These are phyloP conservation scores for Aspergillus jensenii DNA, from an alignment of 2,329 filamentous ascomycete species.

Conservation along the genomic window DNA sequence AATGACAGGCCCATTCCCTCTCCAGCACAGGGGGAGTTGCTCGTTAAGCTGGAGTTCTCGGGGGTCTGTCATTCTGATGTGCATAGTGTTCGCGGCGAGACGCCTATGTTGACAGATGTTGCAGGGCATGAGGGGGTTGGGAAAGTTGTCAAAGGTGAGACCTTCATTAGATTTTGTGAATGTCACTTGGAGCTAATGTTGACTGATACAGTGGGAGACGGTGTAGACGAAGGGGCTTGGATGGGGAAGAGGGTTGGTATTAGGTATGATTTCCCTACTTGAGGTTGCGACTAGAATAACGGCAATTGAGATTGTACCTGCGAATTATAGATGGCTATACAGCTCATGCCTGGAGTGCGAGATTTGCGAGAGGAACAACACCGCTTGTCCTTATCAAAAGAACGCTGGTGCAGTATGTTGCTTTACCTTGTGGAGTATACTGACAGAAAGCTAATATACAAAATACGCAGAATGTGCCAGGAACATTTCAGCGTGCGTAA, in stretches of 20 bases:
- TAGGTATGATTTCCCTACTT: constrained; percentile 14
- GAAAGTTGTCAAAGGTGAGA: constrained; percentile 36
- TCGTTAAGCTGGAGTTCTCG: constrained; percentile 49
- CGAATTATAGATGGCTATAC: constrained; percentile 35
- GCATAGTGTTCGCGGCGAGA: constrained; percentile 44
- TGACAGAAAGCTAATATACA: background rate
- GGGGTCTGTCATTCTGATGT: constrained; percentile 52
- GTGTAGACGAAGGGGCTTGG: constrained; percentile 28
- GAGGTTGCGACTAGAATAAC: background rate
- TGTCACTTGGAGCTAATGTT: background rate
- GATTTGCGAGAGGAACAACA: constrained; percentile 39
- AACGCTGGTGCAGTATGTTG: constrained; percentile 37
- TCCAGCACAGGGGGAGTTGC: constrained; percentile 41
- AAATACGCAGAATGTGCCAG: constrained; percentile 32
- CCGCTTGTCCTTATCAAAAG: constrained; percentile 38
- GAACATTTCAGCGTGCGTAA: constrained; percentile 37
- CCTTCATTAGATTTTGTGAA: too few species aligned
- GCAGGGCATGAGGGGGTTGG: constrained; percentile 51
- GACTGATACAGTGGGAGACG: constrained; percentile 24
- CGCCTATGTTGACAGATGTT: constrained; percentile 46
- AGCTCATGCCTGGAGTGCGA: constrained; percentile 40
- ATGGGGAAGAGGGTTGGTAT: constrained; percentile 33
- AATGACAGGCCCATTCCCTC: constrained; percentile 33
- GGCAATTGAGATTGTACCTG: background rate
- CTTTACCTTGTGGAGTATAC: background rate